phyloP scores from a whole-genome alignment of 2,329 filamentous ascomycete genomes.

The Mycocentrospora acerina region DNA sequence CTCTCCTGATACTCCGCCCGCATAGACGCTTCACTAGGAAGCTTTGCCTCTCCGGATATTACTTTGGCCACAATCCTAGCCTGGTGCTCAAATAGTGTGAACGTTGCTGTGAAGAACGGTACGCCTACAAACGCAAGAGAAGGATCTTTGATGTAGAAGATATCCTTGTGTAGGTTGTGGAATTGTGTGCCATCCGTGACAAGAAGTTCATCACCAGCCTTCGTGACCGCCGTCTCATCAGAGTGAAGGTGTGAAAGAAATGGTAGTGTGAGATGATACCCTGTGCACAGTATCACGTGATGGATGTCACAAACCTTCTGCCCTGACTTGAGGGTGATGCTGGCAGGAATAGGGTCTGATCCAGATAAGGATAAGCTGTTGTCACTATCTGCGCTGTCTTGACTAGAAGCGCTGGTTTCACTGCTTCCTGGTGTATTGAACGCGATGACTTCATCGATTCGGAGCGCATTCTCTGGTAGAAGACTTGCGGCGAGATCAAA shows the following conservation, averaged over 20 bases:
- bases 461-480: constrained; percentile 55
- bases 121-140: constrained; percentile 65
- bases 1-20: constrained; percentile 43
- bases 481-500: constrained; percentile 60
- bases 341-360: constrained; percentile 50
- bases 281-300: constrained; percentile 65
- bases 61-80: constrained; percentile 62
- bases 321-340: constrained; percentile 57
- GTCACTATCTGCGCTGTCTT: neutral
- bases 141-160: constrained; percentile 70
- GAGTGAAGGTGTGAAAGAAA: constrained; percentile 59
- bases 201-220: constrained; percentile 56
- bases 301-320: constrained; percentile 58
- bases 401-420: no score
- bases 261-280: constrained; percentile 68
- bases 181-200: constrained; percentile 65
- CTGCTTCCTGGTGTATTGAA: constrained; percentile 42
- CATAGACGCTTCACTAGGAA: constrained; percentile 52
- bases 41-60: constrained; percentile 51
- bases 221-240: constrained; percentile 45
- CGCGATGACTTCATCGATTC: constrained; percentile 54
- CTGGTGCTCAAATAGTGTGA: constrained; percentile 71
- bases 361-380: constrained; percentile 4
- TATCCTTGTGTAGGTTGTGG: constrained; percentile 70
- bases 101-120: constrained; percentile 67